These are phyloP conservation scores for Hamamelis virginiana DNA, from an alignment of 164 flowering plant species.

Conservation along the genomic window DNA sequence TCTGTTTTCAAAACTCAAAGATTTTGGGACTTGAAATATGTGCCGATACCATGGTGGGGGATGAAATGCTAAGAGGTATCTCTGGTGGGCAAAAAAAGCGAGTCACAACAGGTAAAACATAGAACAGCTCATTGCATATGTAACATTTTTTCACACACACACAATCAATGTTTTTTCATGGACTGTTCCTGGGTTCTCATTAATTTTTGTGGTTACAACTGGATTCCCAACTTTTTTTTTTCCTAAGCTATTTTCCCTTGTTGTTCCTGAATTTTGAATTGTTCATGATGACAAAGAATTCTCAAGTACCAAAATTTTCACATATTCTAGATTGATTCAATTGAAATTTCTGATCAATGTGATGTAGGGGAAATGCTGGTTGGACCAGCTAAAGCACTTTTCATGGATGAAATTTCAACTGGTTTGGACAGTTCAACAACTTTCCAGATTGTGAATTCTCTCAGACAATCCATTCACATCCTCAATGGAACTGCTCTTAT, in stretches of 20 bases:
- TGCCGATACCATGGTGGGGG: constrained; percentile 38
- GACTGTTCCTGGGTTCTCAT: not conserved
- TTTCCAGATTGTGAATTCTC: constrained; percentile 51
- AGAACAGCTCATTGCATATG: not conserved
- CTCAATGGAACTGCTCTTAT: constrained; percentile 52
- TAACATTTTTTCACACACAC: not conserved
- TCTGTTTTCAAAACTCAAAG: constrained; percentile 7
- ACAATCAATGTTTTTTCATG: not conserved
- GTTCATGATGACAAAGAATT: not conserved
- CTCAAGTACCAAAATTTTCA: not conserved
- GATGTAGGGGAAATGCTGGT: constrained; percentile 59
- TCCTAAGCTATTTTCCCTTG: not conserved
- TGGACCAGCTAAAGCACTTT: constrained; percentile 56
- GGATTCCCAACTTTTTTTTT: not conserved
- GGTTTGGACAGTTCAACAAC: constrained; percentile 69
- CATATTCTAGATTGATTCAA: not conserved
- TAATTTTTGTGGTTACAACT: not conserved
- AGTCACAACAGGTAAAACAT: constrained; percentile 31
- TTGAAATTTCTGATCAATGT: not conserved
- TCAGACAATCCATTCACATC: constrained; percentile 45
- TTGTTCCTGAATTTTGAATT: not conserved
- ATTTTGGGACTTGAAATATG: constrained; percentile 36
- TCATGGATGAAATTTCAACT: constrained; percentile 70
- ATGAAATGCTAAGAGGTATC: constrained; percentile 37
- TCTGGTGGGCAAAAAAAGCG: constrained; percentile 43